Base-by-base conservation (phyloP, 345 rosid species). In the Salix purpurea region DNA sequence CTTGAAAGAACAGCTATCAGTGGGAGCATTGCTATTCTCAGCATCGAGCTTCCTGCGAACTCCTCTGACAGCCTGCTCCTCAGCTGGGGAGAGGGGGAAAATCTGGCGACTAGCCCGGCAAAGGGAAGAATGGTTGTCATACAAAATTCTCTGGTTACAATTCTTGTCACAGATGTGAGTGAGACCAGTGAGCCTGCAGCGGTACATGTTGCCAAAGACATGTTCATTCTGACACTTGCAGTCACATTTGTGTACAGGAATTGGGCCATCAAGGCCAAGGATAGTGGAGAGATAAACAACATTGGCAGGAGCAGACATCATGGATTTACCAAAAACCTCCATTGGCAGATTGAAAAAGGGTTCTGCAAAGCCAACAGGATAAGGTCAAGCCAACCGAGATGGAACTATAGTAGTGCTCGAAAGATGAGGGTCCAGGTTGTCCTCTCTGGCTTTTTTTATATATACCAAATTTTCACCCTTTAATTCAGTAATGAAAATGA, bases 161-260 rank as follows among this genome's bases (percentile, higher is more conserved):
- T 96, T 93, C 94, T 93, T 93, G 97, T 96, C 99, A 81, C 99
- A 96, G 85, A 96, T 92, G 86, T 96, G 98, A 71, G 97, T 91
- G 56, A 92, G 83, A 21, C 94, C 96, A 32, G 98, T 96, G 85
- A 93, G 86, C 86, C 91, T 93, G 91, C 99, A 92, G 81, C 87
- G 91, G 80, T 87, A 92, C 94, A 96, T 91, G 85, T 96, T 96
- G 77, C 96, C 99, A 73, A 91, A 88, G 13, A 93, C 89, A 79
- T 80, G 93, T 21, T 96, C 99, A 76, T 92, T 96, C 81, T 88
- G 83, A 81, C 99, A 96, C 86, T 96, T 93, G 94, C 96, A 87
- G 67, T 91, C 91, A 76, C 99, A 96, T 77, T 91, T 90, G 94
- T 96, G 98, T 79, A 81, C 89, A 76, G 84, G 87, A 82, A 73